Conservation (phyloP, 306 rosid genomes). For the Pueraria montana region DNA sequence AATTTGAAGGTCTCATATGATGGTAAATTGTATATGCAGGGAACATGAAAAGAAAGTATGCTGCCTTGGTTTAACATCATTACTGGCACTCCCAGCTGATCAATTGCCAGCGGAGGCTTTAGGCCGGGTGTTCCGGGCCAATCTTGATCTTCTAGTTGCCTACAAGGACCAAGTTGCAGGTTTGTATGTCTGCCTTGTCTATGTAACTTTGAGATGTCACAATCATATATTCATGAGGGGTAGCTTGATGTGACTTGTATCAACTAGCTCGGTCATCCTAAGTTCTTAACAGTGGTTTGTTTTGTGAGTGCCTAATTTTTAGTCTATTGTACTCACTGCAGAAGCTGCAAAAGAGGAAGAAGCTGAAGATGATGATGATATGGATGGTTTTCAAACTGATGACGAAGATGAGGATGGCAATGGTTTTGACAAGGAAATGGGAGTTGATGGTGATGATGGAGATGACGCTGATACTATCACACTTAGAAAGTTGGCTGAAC, state of each 20-base stretch:
- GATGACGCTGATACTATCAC: slow-evolving; percentile 81
- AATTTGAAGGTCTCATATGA: slow-evolving; percentile 32
- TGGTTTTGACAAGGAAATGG: slow-evolving; percentile 95
- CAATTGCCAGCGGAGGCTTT: slow-evolving; percentile 86
- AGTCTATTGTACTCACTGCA: slow-evolving; percentile 48
- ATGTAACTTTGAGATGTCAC: slow-evolving; percentile 4
- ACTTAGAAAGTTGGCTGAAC: slow-evolving; percentile 82
- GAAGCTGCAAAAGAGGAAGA: slow-evolving; percentile 91
- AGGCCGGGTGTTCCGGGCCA: slow-evolving; percentile 86
- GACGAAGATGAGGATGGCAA: slow-evolving; percentile 86
- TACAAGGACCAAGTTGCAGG: slow-evolving; percentile 98
- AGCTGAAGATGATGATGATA: slow-evolving; percentile 85
- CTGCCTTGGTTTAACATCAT: slow-evolving; percentile 93
- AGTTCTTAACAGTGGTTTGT: neutral
- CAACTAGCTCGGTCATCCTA: neutral
- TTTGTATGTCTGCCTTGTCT: slow-evolving; percentile 40
- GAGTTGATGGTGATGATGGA: slow-evolving; percentile 86
- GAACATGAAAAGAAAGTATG: slow-evolving; percentile 94
- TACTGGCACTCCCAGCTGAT: slow-evolving; percentile 77
- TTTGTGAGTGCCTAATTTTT: slow-evolving; percentile 34
- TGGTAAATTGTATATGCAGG: slow-evolving; percentile 60
- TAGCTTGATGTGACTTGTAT: neutral
- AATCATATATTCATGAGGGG: neutral
- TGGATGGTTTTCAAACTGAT: slow-evolving; percentile 91
- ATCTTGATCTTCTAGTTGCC: slow-evolving; percentile 89